Conservation (phyloP, 2,329 filamentous ascomycete species). For the Neonectria sp. region DNA sequence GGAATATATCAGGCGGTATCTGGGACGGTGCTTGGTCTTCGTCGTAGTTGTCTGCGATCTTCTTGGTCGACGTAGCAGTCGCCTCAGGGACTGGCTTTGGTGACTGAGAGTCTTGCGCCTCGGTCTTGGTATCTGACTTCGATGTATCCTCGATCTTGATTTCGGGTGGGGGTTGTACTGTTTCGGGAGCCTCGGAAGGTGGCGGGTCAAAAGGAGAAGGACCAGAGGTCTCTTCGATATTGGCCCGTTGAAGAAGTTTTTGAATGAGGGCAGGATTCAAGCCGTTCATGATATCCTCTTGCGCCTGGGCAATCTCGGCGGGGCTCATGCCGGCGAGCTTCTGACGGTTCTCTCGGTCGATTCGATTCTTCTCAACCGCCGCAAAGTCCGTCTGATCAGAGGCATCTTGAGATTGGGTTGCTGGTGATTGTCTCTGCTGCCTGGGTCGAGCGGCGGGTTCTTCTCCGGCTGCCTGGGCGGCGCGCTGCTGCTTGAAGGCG, state of each 20-base stretch:
- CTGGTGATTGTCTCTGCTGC: constrained; percentile 16
- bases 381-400: constrained; percentile 49
- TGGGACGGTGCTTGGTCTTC: constrained; percentile 60
- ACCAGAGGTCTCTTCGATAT: constrained; percentile 74
- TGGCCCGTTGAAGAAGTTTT: constrained; percentile 81
- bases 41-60: constrained; percentile 53
- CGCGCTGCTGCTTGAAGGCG: constrained; percentile 79
- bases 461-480: constrained; percentile 40
- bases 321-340: constrained; percentile 84
- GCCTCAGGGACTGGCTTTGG: constrained; percentile 3
- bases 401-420: constrained; percentile 3
- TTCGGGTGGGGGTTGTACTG: constrained; percentile 45
- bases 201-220: constrained; percentile 61
- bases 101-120: constrained; percentile 11
- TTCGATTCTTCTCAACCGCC: constrained; percentile 76
- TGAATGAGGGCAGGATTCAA: constrained; percentile 84
- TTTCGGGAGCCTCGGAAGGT: constrained; percentile 34
- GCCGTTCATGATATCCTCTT: constrained; percentile 83
- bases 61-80: constrained; percentile 40
- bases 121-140: constrained; percentile 23
- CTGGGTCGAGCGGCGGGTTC: constrained; percentile 16
- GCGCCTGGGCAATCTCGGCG: constrained; percentile 85
- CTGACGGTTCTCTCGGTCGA: constrained; percentile 86
- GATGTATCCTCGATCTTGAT: constrained; percentile 55
- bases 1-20: constrained; percentile 60